Conservation (phyloP, 2,329 filamentous ascomycete species). For the Penicillium concentricum region DNA sequence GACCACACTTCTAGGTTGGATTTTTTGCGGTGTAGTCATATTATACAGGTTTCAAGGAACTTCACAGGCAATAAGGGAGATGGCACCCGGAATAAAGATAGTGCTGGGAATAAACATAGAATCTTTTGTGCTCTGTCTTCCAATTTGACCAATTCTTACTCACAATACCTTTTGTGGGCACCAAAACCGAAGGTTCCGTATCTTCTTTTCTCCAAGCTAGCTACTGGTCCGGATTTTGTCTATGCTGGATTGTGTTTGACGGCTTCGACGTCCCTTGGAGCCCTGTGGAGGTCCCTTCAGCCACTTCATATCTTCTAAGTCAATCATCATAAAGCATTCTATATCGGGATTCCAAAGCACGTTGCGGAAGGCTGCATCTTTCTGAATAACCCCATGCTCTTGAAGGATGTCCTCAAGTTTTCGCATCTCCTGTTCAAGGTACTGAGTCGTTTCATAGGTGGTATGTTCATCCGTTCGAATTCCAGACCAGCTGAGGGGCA, state of each 20-base stretch:
- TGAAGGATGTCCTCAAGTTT: slow-evolving; percentile 15
- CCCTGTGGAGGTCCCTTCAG: slow-evolving; percentile 4
- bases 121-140: background rate
- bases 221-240: background rate
- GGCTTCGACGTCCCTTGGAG: background rate
- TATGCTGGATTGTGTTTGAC: background rate
- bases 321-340: slow-evolving; percentile 21
- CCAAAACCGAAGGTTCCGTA: background rate
- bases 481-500: slow-evolving; percentile 22
- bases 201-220: background rate
- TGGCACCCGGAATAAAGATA: background rate
- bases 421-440: slow-evolving; percentile 7
- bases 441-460: background rate
- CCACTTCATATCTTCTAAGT: slow-evolving; percentile 28
- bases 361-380: slow-evolving; percentile 26
- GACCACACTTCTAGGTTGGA: background rate
- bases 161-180: background rate
- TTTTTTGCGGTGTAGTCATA: background rate
- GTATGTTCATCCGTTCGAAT: slow-evolving; percentile 3
- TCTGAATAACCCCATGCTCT: slow-evolving; percentile 17
- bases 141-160: background rate
- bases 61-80: background rate
- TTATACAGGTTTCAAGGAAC: background rate
- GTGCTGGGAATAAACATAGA: background rate
- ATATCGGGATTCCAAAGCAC: slow-evolving; percentile 23